Evolutionary conservation across 2,329 filamentous ascomycete genomes (phyloP).

Genomic region (Pseudodiploospora longispora): DNA sequence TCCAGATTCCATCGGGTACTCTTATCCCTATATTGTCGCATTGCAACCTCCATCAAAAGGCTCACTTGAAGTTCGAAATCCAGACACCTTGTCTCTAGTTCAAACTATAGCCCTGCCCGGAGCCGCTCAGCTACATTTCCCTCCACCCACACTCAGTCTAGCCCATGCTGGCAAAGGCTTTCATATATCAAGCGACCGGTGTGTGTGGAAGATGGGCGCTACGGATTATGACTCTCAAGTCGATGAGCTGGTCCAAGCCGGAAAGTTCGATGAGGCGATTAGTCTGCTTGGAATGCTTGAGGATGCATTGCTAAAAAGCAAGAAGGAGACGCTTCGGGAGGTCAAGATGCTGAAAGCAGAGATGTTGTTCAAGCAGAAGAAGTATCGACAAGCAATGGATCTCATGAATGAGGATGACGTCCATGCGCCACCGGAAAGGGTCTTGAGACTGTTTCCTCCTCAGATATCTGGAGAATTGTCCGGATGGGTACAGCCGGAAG

Average conservation of each 20-base stretch:
- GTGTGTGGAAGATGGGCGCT: constrained; percentile 93
- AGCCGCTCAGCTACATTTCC: constrained; percentile 80
- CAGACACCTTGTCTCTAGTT: constrained; percentile 80
- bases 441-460: constrained; percentile 76
- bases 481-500: constrained; percentile 35
- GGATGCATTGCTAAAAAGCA: constrained; percentile 80
- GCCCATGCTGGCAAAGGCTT: constrained; percentile 95
- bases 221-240: constrained; percentile 88
- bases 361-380: constrained; percentile 69
- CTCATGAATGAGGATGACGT: constrained; percentile 79
- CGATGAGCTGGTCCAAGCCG: constrained; percentile 65
- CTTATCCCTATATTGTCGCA: constrained; percentile 89
- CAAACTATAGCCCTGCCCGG: constrained; percentile 78
- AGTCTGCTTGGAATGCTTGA: constrained; percentile 85
- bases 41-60: constrained; percentile 79
- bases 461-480: constrained; percentile 78
- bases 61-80: constrained; percentile 82
- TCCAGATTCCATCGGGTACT: constrained; percentile 88
- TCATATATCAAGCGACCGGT: constrained; percentile 82
- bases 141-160: constrained; percentile 86
- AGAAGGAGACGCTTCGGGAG: constrained; percentile 69
- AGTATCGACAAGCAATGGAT: constrained; percentile 79
- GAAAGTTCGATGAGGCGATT: constrained; percentile 81
- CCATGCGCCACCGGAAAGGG: constrained; percentile 79
- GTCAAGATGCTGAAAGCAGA: constrained; percentile 91